Evolutionary conservation across 352 stramenopile species (phyloP).

Genomic region (Globisporangium mamillatum): DNA sequence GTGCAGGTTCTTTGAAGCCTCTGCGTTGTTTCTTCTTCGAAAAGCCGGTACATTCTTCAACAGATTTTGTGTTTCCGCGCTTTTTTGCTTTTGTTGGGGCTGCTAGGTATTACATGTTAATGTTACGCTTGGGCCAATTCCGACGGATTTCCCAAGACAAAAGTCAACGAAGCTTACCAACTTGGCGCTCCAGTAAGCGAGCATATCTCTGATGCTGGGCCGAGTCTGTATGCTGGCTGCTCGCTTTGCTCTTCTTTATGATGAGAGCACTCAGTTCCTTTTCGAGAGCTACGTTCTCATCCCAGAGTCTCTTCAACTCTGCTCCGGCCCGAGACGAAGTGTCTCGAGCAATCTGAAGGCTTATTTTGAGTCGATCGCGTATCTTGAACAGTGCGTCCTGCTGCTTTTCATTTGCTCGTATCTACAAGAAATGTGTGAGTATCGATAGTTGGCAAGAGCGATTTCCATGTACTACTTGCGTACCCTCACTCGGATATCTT

Average conservation of each 20-base stretch:
- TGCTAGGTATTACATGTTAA: background rate
- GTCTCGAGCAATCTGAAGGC: slow-evolving; percentile 5
- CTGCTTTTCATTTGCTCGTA: slow-evolving; percentile 8
- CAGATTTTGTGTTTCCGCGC: background rate
- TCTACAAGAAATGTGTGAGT: background rate
- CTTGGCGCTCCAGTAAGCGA: slow-evolving; percentile 16
- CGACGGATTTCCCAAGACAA: background rate
- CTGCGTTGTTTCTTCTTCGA: slow-evolving; percentile 14
- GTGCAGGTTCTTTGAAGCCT: background rate
- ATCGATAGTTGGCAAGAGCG: background rate
- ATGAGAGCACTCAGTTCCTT: slow-evolving; percentile 11
- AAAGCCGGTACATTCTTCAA: background rate
- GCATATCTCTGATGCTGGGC: slow-evolving; percentile 11
- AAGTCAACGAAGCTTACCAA: slow-evolving; percentile 1
- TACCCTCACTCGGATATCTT: slow-evolving; percentile 6
- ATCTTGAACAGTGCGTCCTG: slow-evolving; percentile 11
- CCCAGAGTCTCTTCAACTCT: slow-evolving; percentile 11
- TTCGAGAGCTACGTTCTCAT: slow-evolving; percentile 14
- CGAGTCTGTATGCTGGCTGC: background rate
- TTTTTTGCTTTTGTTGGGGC: slow-evolving; percentile 8
- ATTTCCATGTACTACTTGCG: background rate
- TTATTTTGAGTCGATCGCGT: slow-evolving; percentile 3
- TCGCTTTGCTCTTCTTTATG: slow-evolving; percentile 1
- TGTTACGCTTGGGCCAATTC: background rate
- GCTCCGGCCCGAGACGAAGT: background rate